Conservation (phyloP, 768 basidiomycete genomes). For the Cystobasidiopsis lactophilus region DNA sequence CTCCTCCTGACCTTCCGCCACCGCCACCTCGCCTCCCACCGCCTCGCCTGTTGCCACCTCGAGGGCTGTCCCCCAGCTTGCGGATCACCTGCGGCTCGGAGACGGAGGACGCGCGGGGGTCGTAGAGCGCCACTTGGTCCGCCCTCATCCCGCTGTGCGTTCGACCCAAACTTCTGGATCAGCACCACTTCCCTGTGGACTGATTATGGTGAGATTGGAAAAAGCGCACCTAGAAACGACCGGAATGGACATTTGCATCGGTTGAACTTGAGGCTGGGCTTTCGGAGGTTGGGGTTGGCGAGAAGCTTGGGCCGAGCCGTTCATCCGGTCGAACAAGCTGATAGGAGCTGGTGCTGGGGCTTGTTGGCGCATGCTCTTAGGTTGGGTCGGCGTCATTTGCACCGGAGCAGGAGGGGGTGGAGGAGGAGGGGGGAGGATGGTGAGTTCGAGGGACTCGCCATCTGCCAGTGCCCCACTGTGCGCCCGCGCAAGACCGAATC, state of each 20-base stretch:
- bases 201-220: not conserved
- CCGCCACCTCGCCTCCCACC: too few species aligned
- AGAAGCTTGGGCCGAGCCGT: not conserved
- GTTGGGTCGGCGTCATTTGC: not conserved
- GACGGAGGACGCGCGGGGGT: too few species aligned
- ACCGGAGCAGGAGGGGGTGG: not conserved
- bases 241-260: not conserved
- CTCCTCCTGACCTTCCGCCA: too few species aligned
- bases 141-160: too few species aligned
- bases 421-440: not conserved
- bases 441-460: not conserved
- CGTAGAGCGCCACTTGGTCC: too few species aligned
- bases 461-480: not conserved
- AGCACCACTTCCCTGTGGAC: too few species aligned
- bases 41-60: too few species aligned
- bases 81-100: too few species aligned
- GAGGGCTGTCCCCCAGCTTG: too few species aligned
- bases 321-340: not conserved
- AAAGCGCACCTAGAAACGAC: not conserved
- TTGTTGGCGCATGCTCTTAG: not conserved
- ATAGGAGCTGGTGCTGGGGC: not conserved
- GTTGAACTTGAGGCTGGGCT: not conserved
- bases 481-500: not conserved
- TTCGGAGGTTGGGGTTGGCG: not conserved
- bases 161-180: too few species aligned